Evolutionary conservation across 352 stramenopile genomes (phyloP), one percentile per base, ranked within the genome.

Genomic region (Hyaloperonospora brassicae): DNA sequence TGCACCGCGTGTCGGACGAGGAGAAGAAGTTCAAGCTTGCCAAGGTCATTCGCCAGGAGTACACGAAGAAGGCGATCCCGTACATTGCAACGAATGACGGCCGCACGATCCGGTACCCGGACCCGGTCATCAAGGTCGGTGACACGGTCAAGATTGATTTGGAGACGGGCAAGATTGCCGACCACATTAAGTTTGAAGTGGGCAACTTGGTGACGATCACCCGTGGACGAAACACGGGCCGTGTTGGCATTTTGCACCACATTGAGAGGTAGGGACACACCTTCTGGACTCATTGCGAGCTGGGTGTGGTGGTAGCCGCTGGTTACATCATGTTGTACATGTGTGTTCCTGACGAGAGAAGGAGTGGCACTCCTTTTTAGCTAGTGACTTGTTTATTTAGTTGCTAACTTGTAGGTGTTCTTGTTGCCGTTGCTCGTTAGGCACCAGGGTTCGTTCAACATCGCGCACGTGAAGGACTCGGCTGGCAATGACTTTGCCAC

Each of bases 121-220:
- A 99, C 79, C 97, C 97, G 45, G 62, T 97, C 57, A 94, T 98
- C 74, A 98, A 98, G 84, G 92, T 98, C 53, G 98, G 98, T 78
- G 97, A 99, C 85, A 97, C 87, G 42, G 88, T 99, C 76, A 99
- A 99, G 93, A 89, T 99, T 52, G 87, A 98, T 71, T 79, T 99
- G 52, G 91, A 96, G 67, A 98, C 95, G 36, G 95, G 95, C 66
- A 99, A 99, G 86, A 87, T 98, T 55, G 86, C 93, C 24, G 93
- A 98, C 62, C 95, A 97, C 69, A 86, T 98, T 77, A 99, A 98
- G 85, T 98, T 98, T 82, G 95, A 98, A 62, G 78, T 97, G 41
- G 97, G 97, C 75, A 96, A 97, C 65, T 79, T 98, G 55, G 95
- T 98, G 58, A 97, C 98, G 70, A 94, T 99, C 75, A 98, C 95